Conservation (phyloP, 495 filamentous ascomycete species). For the Aspergillus nidulans region DNA sequence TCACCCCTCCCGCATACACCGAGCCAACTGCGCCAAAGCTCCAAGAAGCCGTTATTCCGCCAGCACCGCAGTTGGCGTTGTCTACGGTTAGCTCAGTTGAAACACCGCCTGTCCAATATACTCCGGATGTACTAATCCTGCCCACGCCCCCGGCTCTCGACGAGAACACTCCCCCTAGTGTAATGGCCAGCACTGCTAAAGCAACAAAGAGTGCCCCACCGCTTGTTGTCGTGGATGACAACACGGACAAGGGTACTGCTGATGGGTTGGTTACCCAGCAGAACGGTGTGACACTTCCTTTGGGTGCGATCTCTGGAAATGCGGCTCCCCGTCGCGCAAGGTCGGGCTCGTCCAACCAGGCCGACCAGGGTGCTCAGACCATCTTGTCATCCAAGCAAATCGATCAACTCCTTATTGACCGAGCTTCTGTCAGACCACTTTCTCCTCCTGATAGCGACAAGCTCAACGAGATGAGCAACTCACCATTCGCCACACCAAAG, state of each 20-base stretch:
- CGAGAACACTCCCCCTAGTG: conserved; percentile 6
- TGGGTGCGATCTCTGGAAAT: conserved; percentile 44
- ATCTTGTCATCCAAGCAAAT: conserved; percentile 67
- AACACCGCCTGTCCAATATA: conserved; percentile 29
- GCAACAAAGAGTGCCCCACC: conserved; percentile 17
- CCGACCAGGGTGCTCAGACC: conserved; percentile 71
- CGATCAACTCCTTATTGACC: conserved; percentile 57
- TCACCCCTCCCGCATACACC: conserved; percentile 30
- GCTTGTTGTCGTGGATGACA: conserved; percentile 50
- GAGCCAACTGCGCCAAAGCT: conserved; percentile 30
- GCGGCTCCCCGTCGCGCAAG: conserved; percentile 26
- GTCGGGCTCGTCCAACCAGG: conserved; percentile 39
- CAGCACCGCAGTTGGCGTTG: conserved; percentile 24
- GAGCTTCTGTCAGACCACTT: conserved; percentile 27
- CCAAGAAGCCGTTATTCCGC: conserved; percentile 13
- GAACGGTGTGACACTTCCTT: conserved; percentile 37
- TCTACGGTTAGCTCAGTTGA: conserved; percentile 40
- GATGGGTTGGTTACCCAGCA: conserved; percentile 36
- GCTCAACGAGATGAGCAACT: conserved; percentile 29
- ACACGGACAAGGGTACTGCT: conserved; percentile 40
- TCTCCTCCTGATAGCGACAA: conserved; percentile 33
- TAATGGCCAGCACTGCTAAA: conserved; percentile 12
- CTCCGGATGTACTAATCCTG: conserved; percentile 8
- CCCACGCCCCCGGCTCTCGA: conserved; percentile 20
- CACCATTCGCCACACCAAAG: conserved; percentile 39